A percentile compares a stretch with the other conserved stretches of the same genome.
Evolutionary conservation across 768 basidiomycete species (phyloP).

Genomic region (Panus rudis): DNA sequence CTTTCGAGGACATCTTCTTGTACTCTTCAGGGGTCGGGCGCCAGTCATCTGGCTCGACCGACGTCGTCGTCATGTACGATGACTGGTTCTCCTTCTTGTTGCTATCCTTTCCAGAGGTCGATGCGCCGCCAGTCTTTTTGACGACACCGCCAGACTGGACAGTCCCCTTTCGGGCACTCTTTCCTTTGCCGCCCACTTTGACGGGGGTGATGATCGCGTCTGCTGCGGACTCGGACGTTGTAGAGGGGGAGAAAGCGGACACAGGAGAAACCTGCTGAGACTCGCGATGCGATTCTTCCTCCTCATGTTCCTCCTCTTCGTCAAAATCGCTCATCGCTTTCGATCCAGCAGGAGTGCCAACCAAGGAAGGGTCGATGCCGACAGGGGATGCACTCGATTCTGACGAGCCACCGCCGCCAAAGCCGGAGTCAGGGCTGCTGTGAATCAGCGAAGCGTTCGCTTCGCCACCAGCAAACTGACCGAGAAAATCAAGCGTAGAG

Average conservation of each 20-base stretch:
- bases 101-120: conserved; percentile 29
- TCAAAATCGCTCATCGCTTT: conserved; percentile 35
- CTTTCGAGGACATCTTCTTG: conserved; percentile 90
- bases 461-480: conserved; percentile 23
- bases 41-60: conserved; percentile 64
- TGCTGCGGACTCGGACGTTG: no score
- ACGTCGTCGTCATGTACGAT: conserved; percentile 17
- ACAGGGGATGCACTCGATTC: conserved; percentile 20
- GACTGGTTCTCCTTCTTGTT: conserved; percentile 26
- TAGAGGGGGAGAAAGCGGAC: conserved; percentile 10
- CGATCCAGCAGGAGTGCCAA: conserved; percentile 53
- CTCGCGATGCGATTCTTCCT: conserved; percentile 17
- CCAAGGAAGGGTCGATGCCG: conserved; percentile 71
- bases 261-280: conserved; percentile 11
- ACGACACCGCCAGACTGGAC: conserved; percentile 68
- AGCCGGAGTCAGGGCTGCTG: conserved; percentile 24
- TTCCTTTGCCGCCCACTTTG: conserved; percentile 42
- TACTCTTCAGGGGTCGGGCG: conserved; percentile 88
- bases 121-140: conserved; percentile 42
- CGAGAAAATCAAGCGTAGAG: conserved; percentile 34
- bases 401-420: conserved; percentile 11
- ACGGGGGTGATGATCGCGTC: conserved; percentile 39
- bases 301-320: conserved; percentile 29
- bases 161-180: conserved; percentile 42
- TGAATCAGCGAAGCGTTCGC: conserved; percentile 7